These are phyloP conservation scores for Clavispora vitiphila DNA, from an alignment of 805 yeast genomes.

Conservation along the genomic window DNA sequence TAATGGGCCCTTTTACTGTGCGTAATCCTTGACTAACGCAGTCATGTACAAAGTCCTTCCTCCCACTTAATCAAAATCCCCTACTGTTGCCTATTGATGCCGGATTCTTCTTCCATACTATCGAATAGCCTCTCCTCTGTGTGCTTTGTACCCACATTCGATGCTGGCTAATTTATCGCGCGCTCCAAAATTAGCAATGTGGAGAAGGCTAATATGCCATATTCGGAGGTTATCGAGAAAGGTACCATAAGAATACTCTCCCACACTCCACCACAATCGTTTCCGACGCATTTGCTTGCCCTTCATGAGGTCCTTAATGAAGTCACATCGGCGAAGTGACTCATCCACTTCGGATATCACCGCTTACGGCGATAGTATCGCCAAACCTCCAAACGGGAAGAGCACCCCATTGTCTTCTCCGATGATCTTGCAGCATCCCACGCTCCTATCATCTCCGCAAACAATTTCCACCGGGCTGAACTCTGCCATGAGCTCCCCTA, in stretches of 20 bases:
- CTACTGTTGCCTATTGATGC: too few relatives aligned
- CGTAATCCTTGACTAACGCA: too few relatives aligned
- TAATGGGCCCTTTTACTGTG: too few relatives aligned
- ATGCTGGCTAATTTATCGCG: not conserved
- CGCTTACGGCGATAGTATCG: conserved; percentile 1
- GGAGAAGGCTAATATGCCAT: not conserved
- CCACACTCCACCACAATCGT: not conserved
- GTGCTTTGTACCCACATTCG: too few relatives aligned
- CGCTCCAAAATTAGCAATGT: not conserved
- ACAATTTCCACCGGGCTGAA: conserved; percentile 3
- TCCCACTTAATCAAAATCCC: too few relatives aligned
- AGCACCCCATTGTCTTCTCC: conserved; percentile 4
- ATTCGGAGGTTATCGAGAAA: not conserved
- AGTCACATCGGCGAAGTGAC: conserved; percentile 15
- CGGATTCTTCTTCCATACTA: too few relatives aligned
- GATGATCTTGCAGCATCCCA: conserved; percentile 2
- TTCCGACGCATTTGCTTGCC: not conserved
- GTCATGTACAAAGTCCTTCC: too few relatives aligned
- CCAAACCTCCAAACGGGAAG: not conserved
- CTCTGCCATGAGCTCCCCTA: conserved; percentile 24
- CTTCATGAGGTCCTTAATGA: conserved; percentile 15
- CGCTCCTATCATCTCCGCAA: conserved; percentile 10
- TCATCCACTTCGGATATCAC: conserved; percentile 13
- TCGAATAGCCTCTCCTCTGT: too few relatives aligned
- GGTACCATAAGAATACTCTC: not conserved